phyloP scores from a whole-genome alignment of 768 basidiomycete species.

The Amyloporia xantha region DNA sequence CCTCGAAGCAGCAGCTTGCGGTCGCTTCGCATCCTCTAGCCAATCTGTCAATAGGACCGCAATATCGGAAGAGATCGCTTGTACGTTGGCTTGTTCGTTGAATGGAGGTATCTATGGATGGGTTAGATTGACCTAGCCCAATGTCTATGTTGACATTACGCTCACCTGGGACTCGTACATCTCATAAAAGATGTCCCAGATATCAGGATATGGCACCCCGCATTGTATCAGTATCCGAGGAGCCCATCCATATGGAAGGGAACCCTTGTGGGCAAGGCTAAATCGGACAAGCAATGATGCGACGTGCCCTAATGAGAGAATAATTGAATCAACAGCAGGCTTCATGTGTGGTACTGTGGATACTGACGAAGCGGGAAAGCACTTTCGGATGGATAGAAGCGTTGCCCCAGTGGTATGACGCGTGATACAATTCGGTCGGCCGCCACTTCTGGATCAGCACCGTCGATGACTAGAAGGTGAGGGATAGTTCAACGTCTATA shows the following conservation, averaged over 20 bases:
- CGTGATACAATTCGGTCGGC: constrained; percentile 60
- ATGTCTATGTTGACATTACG: not conserved
- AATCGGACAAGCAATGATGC: constrained; percentile 72
- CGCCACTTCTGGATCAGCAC: constrained; percentile 44
- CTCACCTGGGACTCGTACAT: constrained; percentile 64
- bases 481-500: too few relatives aligned
- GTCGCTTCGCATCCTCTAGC: constrained; percentile 69
- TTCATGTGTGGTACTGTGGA: not conserved
- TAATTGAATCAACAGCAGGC: not conserved
- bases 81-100: constrained; percentile 73
- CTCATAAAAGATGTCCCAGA: constrained; percentile 85
- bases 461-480: constrained; percentile 42
- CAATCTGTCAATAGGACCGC: constrained; percentile 76
- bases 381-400: constrained; percentile 87
- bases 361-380: constrained; percentile 82
- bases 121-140: not conserved
- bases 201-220: constrained; percentile 70
- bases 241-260: constrained; percentile 74
- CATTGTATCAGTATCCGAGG: constrained; percentile 74
- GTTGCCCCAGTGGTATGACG: constrained; percentile 67
- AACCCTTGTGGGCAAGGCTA: constrained; percentile 50
- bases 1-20: constrained; percentile 55
- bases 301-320: constrained; percentile 52
- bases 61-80: constrained; percentile 76
- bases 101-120: constrained; percentile 66